Conservation (phyloP, 2,329 filamentous ascomycete species). For the Parastagonospora avenae region DNA sequence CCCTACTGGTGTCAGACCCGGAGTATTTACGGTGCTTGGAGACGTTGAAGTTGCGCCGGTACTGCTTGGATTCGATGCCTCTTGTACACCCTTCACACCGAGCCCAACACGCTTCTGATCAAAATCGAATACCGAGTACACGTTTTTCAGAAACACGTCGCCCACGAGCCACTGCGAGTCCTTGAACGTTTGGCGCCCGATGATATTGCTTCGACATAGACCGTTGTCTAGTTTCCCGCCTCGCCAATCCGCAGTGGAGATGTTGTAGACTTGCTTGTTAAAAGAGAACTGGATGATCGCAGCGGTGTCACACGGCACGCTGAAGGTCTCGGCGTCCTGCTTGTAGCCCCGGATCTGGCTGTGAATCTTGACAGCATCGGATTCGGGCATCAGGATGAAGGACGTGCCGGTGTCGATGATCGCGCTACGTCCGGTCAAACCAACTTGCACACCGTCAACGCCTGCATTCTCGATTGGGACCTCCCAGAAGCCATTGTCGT, state of each 20-base stretch:
- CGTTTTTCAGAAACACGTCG: slow-evolving; percentile 86
- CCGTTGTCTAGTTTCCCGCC: slow-evolving; percentile 48
- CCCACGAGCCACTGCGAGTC: slow-evolving; percentile 76
- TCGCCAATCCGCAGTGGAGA: slow-evolving; percentile 75
- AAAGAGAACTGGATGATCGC: slow-evolving; percentile 69
- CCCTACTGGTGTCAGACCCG: too few relatives aligned
- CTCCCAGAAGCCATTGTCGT: slow-evolving; percentile 69
- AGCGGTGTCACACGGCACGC: slow-evolving; percentile 73
- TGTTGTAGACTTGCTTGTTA: slow-evolving; percentile 67
- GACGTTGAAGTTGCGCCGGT: neutral
- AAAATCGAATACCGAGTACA: slow-evolving; percentile 83
- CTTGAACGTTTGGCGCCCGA: slow-evolving; percentile 70
- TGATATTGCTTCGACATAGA: slow-evolving; percentile 70
- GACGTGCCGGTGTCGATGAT: slow-evolving; percentile 87
- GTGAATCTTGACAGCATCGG: slow-evolving; percentile 72
- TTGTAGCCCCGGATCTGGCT: slow-evolving; percentile 66
- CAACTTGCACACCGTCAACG: slow-evolving; percentile 61
- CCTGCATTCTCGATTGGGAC: slow-evolving; percentile 70
- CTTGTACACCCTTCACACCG: slow-evolving; percentile 29
- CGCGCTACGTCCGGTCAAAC: slow-evolving; percentile 59
- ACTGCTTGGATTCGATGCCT: neutral
- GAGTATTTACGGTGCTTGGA: too few relatives aligned
- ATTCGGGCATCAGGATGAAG: slow-evolving; percentile 73
- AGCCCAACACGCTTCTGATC: slow-evolving; percentile 68
- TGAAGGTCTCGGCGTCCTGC: slow-evolving; percentile 66